A percentile compares a stretch with the other conserved stretches of the same genome.
These are phyloP conservation scores for Penicillium longicatenatum DNA, from an alignment of 495 filamentous ascomycete genomes.

Conservation along the genomic window DNA sequence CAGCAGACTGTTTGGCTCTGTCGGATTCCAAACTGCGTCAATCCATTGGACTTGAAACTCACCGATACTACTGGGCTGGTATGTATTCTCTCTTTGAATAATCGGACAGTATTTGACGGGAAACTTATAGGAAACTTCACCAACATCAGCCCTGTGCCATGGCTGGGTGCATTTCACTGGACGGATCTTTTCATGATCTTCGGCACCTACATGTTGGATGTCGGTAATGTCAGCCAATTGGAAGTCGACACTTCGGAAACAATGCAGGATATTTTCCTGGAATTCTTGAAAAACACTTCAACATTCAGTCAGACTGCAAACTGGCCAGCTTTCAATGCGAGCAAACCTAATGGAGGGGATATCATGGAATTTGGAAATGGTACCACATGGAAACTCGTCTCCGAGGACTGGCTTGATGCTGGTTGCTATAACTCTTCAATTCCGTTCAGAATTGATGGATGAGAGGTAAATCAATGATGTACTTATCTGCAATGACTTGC, in stretches of 20 bases:
- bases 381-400: constrained; percentile 2
- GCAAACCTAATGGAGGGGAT: background rate
- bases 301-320: background rate
- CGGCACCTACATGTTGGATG: constrained; percentile 38
- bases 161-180: constrained; percentile 48
- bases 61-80: constrained; percentile 24
- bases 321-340: constrained; percentile 12
- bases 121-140: constrained; percentile 52
- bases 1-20: constrained; percentile 10
- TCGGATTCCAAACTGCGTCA: constrained; percentile 33
- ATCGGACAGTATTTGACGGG: too few species aligned
- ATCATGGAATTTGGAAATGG: constrained; percentile 15
- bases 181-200: constrained; percentile 49
- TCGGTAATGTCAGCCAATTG: constrained; percentile 30
- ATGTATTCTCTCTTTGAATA: background rate
- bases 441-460: constrained; percentile 7
- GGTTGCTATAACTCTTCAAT: constrained; percentile 12
- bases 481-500: background rate
- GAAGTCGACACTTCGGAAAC: constrained; percentile 35
- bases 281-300: constrained; percentile 22
- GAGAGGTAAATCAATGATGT: background rate
- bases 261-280: constrained; percentile 44
- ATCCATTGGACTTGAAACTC: constrained; percentile 16
- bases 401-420: constrained; percentile 9
- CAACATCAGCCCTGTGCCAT: constrained; percentile 44